Conservation (phyloP, 1,139 yeast genomes). For the Sugiyamaella japonica region DNA sequence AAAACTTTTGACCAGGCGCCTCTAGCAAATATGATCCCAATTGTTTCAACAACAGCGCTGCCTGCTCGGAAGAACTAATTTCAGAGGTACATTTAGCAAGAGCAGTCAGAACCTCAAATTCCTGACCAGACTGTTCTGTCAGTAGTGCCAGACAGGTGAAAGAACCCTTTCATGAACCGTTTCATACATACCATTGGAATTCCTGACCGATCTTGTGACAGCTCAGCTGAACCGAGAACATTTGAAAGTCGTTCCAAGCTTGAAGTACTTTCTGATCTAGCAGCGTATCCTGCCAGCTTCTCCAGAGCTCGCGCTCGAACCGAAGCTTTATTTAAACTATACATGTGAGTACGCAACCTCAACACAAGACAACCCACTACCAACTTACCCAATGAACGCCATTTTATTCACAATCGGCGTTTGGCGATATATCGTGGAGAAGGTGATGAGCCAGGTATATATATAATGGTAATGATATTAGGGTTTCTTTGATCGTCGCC, state of each 20-base stretch:
- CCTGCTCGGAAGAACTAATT: constrained; percentile 50
- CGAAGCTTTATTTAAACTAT: constrained; percentile 5
- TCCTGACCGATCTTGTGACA: constrained; percentile 29
- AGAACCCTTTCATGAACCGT: too few species aligned
- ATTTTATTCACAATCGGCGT: background rate
- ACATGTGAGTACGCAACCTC: background rate
- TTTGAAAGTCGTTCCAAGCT: constrained; percentile 29
- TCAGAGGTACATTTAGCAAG: constrained; percentile 55
- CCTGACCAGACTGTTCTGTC: constrained; percentile 44
- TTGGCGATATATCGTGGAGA: background rate
- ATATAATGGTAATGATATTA: background rate
- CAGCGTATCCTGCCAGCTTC: constrained; percentile 48
- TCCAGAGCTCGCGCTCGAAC: constrained; percentile 62
- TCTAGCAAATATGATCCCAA: constrained; percentile 61
- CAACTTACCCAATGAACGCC: constrained; percentile 11
- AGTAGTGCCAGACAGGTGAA: too few species aligned
- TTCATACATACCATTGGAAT: constrained; percentile 31
- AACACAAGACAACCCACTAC: background rate
- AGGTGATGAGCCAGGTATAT: background rate
- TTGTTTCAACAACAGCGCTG: constrained; percentile 52
- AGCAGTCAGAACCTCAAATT: constrained; percentile 71
- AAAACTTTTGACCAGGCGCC: constrained; percentile 55
- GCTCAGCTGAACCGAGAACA: constrained; percentile 22
- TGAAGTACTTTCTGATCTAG: constrained; percentile 27
- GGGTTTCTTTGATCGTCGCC: background rate